These are phyloP conservation scores for Suhomyces pyralidae DNA, from an alignment of 805 yeast genomes.

Conservation along the genomic window DNA sequence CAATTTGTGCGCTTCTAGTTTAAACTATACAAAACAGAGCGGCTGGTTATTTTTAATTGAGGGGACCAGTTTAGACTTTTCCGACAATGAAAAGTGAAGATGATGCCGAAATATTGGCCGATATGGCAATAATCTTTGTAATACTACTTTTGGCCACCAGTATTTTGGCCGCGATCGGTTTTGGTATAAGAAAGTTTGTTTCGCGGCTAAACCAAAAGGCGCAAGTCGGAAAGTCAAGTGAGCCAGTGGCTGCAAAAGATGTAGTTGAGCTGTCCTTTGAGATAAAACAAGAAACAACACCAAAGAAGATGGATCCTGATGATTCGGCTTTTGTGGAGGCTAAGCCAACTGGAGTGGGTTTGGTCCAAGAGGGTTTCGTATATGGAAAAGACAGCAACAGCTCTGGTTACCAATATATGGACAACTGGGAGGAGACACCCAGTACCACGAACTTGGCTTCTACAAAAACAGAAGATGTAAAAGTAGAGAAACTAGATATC, in stretches of 20 bases:
- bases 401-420: background rate
- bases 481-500: constrained; percentile 4
- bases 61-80: background rate
- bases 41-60: background rate
- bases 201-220: background rate
- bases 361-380: constrained; percentile 8
- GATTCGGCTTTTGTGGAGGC: background rate
- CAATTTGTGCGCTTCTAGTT: background rate
- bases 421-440: background rate
- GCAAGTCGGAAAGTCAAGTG: background rate
- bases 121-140: constrained; percentile 24
- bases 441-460: background rate
- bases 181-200: background rate
- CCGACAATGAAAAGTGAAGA: background rate
- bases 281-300: background rate
- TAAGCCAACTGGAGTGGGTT: constrained; percentile 9
- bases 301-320: background rate
- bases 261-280: background rate
- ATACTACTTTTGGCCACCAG: constrained; percentile 19
- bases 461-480: background rate
- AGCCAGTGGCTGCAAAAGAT: background rate
- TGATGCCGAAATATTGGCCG: constrained; percentile 14
- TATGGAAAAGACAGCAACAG: background rate
- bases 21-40: background rate
- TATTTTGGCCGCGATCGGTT: constrained; percentile 14